Evolutionary conservation across 2,329 filamentous ascomycete species (phyloP), one percentile per base, ranked within the genome.

Genomic region (Lecanicillium sp.): DNA sequence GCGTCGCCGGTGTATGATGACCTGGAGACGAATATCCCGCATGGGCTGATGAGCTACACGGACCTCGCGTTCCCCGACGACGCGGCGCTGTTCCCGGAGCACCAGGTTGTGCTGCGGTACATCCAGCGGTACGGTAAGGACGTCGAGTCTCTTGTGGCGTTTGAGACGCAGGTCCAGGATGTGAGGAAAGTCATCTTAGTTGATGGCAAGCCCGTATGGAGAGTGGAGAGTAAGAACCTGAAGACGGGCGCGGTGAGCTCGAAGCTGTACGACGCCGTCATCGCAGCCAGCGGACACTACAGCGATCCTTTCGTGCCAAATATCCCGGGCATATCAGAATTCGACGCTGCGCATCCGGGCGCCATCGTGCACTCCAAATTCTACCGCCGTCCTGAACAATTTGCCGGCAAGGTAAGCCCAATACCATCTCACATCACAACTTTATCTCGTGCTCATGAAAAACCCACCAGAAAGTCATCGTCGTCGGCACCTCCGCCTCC

Each of bases 1-100:
- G 67, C 84, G n/a, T 85, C 83, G 3, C 83, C 86, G 0, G 70
- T 89, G 38, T 90, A 90, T 60, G 78, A 85, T 44, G 66, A 71
- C 11, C 68, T 90, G 2, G 84, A 90, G 60, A 87, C 86, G 1
- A 91, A 91, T 61, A 86, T 90, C 29, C 85, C 86, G 0, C 76
- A 84, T 49, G 70, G 71, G 1, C 62, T 90, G 26, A 90, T 91
- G 86, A 71, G 74, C 10, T 90, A 79, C 58, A 79, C 78, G 0
- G 83, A 87, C 51, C 68, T 74, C 3, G 60, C 71, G 1, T 87
- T 86, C 57, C 72, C 77, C 0, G 54, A 69, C 6, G 71, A 78
- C 8, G 69, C 73, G 8, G 77, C 83, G 47, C 68, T 90, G 1
- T 89, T 89, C 52, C 87, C 87, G 0, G 72, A 67, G 9, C 83